A percentile compares a stretch with the other conserved stretches of the same genome.
These are phyloP conservation scores for Helminthosporium solani DNA, from an alignment of 2,329 filamentous ascomycete genomes.

Conservation along the genomic window DNA sequence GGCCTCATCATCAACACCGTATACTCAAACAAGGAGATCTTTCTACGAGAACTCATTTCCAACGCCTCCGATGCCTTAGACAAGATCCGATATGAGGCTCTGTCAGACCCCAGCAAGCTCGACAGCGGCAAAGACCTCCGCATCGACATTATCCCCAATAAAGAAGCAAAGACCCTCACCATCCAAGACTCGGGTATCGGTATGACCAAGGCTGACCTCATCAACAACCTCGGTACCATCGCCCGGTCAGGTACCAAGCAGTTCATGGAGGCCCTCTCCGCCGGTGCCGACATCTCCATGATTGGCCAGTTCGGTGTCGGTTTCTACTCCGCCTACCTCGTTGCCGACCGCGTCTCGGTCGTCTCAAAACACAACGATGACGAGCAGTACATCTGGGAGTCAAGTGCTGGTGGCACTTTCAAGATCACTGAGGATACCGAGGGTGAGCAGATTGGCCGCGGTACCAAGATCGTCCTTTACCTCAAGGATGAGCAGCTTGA, in stretches of 20 bases:
- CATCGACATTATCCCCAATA: conserved; percentile 98
- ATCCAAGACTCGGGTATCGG: conserved; percentile 98
- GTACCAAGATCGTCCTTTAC: conserved; percentile 97
- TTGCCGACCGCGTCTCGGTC: conserved; percentile 93
- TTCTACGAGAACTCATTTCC: conserved; percentile 96
- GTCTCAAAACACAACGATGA: conserved; percentile 99
- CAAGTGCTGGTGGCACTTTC: conserved; percentile 95
- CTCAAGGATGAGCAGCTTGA: conserved; percentile 99
- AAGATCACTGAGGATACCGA: conserved; percentile 87
- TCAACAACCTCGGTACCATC: conserved; percentile 99
- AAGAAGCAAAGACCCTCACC: conserved; percentile 95
- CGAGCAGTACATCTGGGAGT: conserved; percentile 99
- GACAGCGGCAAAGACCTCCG: conserved; percentile 97
- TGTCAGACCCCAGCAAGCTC: conserved; percentile 96
- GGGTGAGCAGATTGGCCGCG: conserved; percentile 85
- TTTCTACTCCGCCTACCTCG: conserved; percentile 99
- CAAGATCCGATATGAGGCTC: conserved; percentile 99
- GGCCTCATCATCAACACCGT: conserved; percentile 99
- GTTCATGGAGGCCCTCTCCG: conserved; percentile 99
- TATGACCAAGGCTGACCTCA: conserved; percentile 99
- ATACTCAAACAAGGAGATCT: conserved; percentile 99
- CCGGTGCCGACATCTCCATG: conserved; percentile 99
- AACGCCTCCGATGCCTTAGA: conserved; percentile 98
- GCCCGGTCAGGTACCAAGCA: conserved; percentile 99
- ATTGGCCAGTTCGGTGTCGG: conserved; percentile 99